phyloP scores from a whole-genome alignment of 306 rosid species.

The Phaseolus lunatus region DNA sequence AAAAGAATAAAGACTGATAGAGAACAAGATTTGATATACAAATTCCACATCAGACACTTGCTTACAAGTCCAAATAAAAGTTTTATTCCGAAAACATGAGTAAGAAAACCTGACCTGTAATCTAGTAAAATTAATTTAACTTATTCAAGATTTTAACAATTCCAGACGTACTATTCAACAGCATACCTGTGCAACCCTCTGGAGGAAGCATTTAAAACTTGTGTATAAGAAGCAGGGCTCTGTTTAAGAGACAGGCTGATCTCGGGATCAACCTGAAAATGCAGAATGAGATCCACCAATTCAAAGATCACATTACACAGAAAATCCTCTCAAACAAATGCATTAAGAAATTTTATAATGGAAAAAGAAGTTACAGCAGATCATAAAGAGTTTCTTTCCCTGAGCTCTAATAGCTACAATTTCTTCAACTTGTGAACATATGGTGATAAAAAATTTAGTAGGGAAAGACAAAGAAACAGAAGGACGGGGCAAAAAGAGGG shows the following conservation, averaged over 20 bases:
- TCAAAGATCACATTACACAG: conserved; percentile 25
- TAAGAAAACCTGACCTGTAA: conserved; percentile 16
- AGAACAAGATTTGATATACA: conserved; percentile 28
- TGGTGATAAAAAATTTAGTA: no score
- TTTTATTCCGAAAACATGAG: neutral
- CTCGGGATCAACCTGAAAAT: conserved; percentile 80
- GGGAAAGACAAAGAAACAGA: no score
- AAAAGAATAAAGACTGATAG: conserved; percentile 3
- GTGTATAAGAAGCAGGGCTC: conserved; percentile 79
- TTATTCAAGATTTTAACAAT: conserved; percentile 20
- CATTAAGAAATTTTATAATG: conserved; percentile 23
- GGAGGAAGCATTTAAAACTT: conserved; percentile 71
- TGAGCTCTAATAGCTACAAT: neutral
- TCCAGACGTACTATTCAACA: conserved; percentile 28
- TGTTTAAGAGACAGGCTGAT: conserved; percentile 66
- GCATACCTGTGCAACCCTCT: conserved; percentile 90
- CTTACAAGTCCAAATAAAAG: conserved; percentile 21
- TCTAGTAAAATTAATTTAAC: conserved; percentile 27
- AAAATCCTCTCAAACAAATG: conserved; percentile 31
- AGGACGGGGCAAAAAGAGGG: no score
- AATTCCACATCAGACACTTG: conserved; percentile 29
- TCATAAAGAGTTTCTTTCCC: neutral
- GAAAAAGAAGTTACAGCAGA: conserved; percentile 15
- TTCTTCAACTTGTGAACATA: conserved; percentile 14
- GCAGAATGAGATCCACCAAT: conserved; percentile 37